Evolutionary conservation across 2,329 filamentous ascomycete species (phyloP).

Genomic region (Knufia fluminis): DNA sequence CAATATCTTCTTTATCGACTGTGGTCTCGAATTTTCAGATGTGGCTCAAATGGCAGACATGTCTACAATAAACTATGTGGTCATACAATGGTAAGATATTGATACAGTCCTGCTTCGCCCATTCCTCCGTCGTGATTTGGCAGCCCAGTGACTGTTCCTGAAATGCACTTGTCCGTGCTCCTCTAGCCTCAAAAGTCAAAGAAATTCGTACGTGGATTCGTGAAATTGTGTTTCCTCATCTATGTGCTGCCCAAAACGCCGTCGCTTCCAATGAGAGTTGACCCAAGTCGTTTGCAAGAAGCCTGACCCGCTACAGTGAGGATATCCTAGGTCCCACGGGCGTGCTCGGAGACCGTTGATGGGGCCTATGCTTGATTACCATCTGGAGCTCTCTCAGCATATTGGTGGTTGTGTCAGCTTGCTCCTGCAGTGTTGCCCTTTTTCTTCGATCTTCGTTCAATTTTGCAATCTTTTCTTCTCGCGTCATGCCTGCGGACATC

Average conservation of each 20-base stretch:
- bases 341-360: constrained; percentile 22
- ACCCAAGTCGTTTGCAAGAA: neutral
- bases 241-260: neutral
- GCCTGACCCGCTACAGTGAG: neutral
- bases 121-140: too few relatives aligned
- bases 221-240: too few relatives aligned
- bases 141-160: too few relatives aligned
- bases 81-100: too few relatives aligned
- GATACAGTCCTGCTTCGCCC: too few relatives aligned
- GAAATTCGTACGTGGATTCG: too few relatives aligned
- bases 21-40: too few relatives aligned
- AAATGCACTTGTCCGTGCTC: too few relatives aligned
- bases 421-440: constrained; percentile 62
- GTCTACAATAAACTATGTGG: too few relatives aligned
- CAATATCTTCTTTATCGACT: too few relatives aligned
- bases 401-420: constrained; percentile 69
- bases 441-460: constrained; percentile 78
- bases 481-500: constrained; percentile 47
- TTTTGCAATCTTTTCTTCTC: constrained; percentile 78
- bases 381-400: constrained; percentile 92
- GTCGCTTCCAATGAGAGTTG: neutral
- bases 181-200: too few relatives aligned
- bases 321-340: neutral
- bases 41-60: too few relatives aligned
- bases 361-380: constrained; percentile 58